Percentiles rank a stretch among this genome's conserved stretches.
Evolutionary conservation across 306 rosid species (phyloP).

Genomic region (Calophaca sinica): DNA sequence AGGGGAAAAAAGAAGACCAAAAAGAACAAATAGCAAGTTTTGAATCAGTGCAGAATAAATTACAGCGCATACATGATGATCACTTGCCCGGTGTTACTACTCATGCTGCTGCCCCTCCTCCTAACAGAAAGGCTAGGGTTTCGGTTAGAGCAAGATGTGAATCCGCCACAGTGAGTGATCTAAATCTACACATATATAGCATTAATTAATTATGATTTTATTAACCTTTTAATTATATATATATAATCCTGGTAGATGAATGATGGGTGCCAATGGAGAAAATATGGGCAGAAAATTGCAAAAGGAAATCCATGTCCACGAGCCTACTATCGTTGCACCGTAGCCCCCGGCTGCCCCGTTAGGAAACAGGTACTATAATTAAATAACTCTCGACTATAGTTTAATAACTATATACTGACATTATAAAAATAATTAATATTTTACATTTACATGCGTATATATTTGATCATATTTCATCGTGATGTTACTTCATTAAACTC

Average conservation of each 20-base stretch:
- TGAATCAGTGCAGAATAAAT: constrained; percentile 56
- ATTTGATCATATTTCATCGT: too few species aligned
- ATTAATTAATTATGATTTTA: neutral
- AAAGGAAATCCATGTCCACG: constrained; percentile 98
- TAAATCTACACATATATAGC: neutral
- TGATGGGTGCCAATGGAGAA: constrained; percentile 98
- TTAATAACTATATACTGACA: too few species aligned
- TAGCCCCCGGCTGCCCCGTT: constrained; percentile 87
- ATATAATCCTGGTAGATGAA: constrained; percentile 62
- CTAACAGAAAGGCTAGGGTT: constrained; percentile 94
- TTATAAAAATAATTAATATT: too few species aligned
- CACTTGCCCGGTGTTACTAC: constrained; percentile 39
- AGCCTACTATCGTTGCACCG: constrained; percentile 95
- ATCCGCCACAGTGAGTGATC: constrained; percentile 73
- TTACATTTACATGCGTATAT: too few species aligned
- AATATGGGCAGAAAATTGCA: constrained; percentile 93
- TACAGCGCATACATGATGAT: constrained; percentile 48
- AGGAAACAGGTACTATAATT: constrained; percentile 72
- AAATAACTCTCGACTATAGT: too few species aligned
- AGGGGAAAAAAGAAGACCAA: constrained; percentile 31
- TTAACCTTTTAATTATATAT: neutral
- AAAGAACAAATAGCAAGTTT: constrained; percentile 44
- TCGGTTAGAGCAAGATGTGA: constrained; percentile 97
- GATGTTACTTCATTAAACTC: too few species aligned
- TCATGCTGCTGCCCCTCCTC: constrained; percentile 56